phyloP scores from a whole-genome alignment of 176 grass and related monocot species.

The Puccinellia tenuiflora region DNA sequence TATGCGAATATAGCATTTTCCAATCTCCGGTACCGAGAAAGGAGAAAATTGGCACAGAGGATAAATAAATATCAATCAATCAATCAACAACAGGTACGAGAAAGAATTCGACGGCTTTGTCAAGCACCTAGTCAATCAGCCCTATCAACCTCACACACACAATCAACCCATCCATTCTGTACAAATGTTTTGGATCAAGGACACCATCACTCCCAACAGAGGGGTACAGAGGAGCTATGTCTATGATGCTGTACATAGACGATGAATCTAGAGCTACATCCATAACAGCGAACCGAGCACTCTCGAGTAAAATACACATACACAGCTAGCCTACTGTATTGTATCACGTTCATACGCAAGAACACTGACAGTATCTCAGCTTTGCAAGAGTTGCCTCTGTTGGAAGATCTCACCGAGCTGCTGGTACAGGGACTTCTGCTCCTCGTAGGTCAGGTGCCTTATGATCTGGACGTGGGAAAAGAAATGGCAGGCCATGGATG shows the following conservation, averaged over 20 bases:
- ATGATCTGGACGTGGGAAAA: conserved; percentile 30
- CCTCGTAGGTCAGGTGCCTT: conserved; percentile 78
- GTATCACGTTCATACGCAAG: not conserved
- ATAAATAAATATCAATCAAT: not conserved
- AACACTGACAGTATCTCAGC: conserved; percentile 19
- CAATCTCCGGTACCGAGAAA: not conserved
- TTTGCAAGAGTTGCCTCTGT: conserved; percentile 47
- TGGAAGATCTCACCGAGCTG: conserved; percentile 62
- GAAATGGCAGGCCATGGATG: not conserved
- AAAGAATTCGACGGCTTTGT: not conserved
- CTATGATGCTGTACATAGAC: conserved; percentile 31
- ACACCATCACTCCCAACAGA: not conserved
- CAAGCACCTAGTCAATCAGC: conserved; percentile 15
- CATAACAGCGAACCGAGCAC: not conserved
- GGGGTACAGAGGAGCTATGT: not conserved
- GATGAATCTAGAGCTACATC: conserved; percentile 27
- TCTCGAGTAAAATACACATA: conserved; percentile 15
- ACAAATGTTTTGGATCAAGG: conserved; percentile 31
- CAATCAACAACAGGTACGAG: not conserved
- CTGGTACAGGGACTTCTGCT: conserved; percentile 73
- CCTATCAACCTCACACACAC: conserved; percentile 8
- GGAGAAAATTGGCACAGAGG: not conserved
- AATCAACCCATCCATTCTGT: conserved; percentile 29
- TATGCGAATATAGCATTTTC: not conserved
- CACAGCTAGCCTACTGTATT: conserved; percentile 4